Conservation (phyloP, 225 moss, liverwort and hornwort species). For the Ulota crispa region DNA sequence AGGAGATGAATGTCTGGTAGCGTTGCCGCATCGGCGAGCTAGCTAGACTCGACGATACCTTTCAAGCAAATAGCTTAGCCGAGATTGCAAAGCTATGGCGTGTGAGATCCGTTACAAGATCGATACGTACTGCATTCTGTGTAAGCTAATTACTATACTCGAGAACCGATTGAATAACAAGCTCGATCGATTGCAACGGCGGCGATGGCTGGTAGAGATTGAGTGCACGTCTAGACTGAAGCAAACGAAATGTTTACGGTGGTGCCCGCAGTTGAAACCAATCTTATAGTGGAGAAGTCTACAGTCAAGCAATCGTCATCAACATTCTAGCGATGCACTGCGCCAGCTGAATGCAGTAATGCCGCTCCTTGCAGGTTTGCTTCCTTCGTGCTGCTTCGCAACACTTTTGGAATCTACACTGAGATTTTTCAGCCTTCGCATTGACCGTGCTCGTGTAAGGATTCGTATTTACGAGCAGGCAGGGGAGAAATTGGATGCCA, state of each 20-base stretch:
- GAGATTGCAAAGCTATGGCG: neutral
- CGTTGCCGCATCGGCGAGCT: neutral
- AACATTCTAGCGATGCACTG: neutral
- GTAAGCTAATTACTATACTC: too few relatives aligned
- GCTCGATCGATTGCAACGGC: neutral
- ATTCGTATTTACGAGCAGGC: neutral
- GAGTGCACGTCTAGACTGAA: neutral
- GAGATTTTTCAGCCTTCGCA: neutral
- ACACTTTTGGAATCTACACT: neutral
- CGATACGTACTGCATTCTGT: neutral
- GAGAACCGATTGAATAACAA: neutral
- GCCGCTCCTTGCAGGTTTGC: slow-evolving; percentile 6
- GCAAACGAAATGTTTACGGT: neutral
- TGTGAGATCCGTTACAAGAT: neutral
- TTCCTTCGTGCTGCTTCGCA: neutral
- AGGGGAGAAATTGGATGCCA: neutral
- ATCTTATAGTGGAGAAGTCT: neutral
- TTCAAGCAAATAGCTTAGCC: too few relatives aligned
- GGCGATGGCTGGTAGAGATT: neutral
- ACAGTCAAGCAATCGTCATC: neutral
- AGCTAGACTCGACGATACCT: neutral
- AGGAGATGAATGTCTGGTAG: neutral
- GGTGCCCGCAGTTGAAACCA: neutral
- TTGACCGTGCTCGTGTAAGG: neutral
- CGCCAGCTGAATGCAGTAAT: neutral